Evolutionary conservation across 2,329 filamentous ascomycete genomes (phyloP).

Genomic region (Cordyceps pruinosa): DNA sequence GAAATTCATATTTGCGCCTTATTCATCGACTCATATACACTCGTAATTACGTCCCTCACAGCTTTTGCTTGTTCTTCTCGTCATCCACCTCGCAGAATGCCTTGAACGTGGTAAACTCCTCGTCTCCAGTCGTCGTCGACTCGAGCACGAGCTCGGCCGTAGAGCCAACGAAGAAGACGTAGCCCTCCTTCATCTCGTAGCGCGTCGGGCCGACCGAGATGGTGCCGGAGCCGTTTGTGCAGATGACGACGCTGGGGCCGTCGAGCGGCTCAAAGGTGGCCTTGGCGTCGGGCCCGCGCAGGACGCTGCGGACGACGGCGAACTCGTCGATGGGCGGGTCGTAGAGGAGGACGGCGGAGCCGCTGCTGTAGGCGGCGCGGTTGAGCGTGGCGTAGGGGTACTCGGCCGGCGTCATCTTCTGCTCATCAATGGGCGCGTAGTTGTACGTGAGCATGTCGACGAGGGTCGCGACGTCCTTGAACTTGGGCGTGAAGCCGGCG

Average conservation of each 20-base stretch:
- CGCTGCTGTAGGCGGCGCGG: conserved; percentile 70
- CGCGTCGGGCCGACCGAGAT: conserved; percentile 80
- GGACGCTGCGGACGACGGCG: conserved; percentile 72
- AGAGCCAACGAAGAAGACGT: conserved; percentile 80
- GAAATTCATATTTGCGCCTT: background rate
- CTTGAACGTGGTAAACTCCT: conserved; percentile 81
- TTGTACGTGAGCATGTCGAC: conserved; percentile 91
- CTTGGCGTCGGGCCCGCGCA: conserved; percentile 67
- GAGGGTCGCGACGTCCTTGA: conserved; percentile 88
- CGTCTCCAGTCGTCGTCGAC: conserved; percentile 45
- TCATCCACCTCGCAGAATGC: conserved; percentile 81
- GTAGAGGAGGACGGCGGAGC: conserved; percentile 68
- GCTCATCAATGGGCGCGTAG: conserved; percentile 87
- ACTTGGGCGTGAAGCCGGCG: conserved; percentile 95
- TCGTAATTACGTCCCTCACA: conserved; percentile 15
- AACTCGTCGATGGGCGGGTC: conserved; percentile 97
- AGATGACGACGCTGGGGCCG: conserved; percentile 89
- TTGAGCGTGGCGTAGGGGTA: conserved; percentile 85
- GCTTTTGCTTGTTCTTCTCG: conserved; percentile 22
- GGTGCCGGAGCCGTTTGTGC: conserved; percentile 73
- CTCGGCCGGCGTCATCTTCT: conserved; percentile 82
- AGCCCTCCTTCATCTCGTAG: conserved; percentile 65
- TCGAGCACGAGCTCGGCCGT: conserved; percentile 78
- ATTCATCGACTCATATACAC: background rate
- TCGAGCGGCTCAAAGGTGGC: conserved; percentile 81